Percentiles rank a stretch among this genome's conserved stretches.
Evolutionary conservation across 2,329 filamentous ascomycete genomes (phyloP).

Genomic region (Verticillium longisporum): DNA sequence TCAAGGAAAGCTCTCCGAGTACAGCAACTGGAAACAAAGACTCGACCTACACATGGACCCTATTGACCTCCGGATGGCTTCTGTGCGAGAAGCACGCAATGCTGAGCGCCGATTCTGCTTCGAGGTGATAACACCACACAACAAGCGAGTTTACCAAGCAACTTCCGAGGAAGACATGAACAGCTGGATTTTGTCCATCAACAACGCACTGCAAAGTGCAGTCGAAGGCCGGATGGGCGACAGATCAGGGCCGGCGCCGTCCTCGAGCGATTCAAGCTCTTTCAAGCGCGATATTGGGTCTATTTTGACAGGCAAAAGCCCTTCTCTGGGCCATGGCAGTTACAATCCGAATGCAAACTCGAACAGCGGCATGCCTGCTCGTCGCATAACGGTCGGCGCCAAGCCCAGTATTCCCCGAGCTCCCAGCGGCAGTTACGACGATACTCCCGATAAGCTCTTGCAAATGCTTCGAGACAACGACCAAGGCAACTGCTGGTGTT

Average conservation of each 20-base stretch:
- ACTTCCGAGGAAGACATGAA: constrained; percentile 98
- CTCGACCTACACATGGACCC: constrained; percentile 96
- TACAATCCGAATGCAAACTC: constrained; percentile 42
- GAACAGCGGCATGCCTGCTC: constrained; percentile 55
- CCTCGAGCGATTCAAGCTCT: constrained; percentile 43
- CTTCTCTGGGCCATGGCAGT: constrained; percentile 53
- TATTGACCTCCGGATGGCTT: constrained; percentile 94
- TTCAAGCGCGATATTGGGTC: constrained; percentile 84
- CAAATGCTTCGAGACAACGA: constrained; percentile 85
- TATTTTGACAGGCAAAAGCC: constrained; percentile 86
- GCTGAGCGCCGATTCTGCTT: constrained; percentile 95
- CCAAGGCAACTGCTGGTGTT: constrained; percentile 88
- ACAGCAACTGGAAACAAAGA: constrained; percentile 98
- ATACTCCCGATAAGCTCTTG: constrained; percentile 78
- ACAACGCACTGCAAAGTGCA: constrained; percentile 93
- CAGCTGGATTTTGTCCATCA: constrained; percentile 92
- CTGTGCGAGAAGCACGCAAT: constrained; percentile 90
- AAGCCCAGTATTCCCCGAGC: constrained; percentile 66
- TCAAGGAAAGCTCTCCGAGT: constrained; percentile 93
- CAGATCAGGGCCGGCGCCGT: constrained; percentile 32
- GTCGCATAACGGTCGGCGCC: constrained; percentile 87
- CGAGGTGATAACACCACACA: constrained; percentile 95
- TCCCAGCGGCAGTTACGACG: constrained; percentile 67
- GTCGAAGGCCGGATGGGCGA: constrained; percentile 72
- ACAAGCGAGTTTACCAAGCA: constrained; percentile 92